Evolutionary conservation across 805 yeast species (phyloP).

Genomic region (Lachancea kluyveri): DNA sequence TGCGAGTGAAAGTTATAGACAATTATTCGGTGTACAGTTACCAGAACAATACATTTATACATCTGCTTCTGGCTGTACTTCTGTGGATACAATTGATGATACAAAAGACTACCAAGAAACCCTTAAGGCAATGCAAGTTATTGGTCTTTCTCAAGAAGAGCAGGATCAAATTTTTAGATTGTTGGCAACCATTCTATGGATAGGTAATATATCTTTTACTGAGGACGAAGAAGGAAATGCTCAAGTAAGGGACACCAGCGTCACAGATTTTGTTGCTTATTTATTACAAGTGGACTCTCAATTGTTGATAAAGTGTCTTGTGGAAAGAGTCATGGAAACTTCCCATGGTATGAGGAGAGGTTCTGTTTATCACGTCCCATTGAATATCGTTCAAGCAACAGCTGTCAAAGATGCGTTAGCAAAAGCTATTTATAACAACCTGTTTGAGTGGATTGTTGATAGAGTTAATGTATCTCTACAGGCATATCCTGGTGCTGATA

Average conservation of each 20-base stretch:
- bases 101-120: constrained; percentile 73
- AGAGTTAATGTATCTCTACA: constrained; percentile 80
- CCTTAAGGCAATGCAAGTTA: constrained; percentile 75
- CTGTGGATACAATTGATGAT: constrained; percentile 86
- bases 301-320: constrained; percentile 57
- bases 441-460: constrained; percentile 94
- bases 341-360: constrained; percentile 86
- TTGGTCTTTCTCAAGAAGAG: constrained; percentile 76
- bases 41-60: constrained; percentile 94
- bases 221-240: constrained; percentile 89
- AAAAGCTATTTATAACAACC: constrained; percentile 84
- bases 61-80: constrained; percentile 74
- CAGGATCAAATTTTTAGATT: constrained; percentile 87
- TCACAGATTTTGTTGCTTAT: constrained; percentile 93
- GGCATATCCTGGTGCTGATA: constrained; percentile 42
- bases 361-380: constrained; percentile 89
- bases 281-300: constrained; percentile 73
- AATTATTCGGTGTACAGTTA: constrained; percentile 79
- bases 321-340: constrained; percentile 84
- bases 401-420: constrained; percentile 95
- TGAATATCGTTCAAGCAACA: constrained; percentile 85
- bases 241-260: constrained; percentile 73
- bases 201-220: constrained; percentile 81
- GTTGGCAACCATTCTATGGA: constrained; percentile 84
- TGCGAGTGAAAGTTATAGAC: constrained; percentile 79